Evolutionary conservation across 345 rosid species (phyloP), one percentile per base, ranked within the genome.

Genomic region (Corchorus olitorius): DNA sequence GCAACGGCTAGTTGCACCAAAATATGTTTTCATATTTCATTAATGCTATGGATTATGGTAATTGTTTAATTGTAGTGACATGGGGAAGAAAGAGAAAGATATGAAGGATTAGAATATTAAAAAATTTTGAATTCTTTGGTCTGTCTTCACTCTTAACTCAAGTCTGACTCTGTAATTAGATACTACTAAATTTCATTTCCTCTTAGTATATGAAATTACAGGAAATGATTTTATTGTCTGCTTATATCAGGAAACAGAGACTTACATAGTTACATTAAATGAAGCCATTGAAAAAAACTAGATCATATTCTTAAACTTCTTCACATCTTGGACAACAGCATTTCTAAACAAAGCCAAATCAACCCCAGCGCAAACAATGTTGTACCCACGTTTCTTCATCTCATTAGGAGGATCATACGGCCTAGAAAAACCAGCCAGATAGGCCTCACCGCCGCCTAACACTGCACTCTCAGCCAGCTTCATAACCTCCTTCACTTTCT

Each of bases 161-260:
- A 27, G 27, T 27, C 27, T 27, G 27, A 1, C 27, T 27, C 1
- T 39, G 43, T 45, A 45, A 9, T 45, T 5, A 45, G 9, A 45
- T 45, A 8, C 48, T 1, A 7, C 48, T 1, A 7, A 45, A 50
- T 14, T 50, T 50, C 13, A 13, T 50, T 50, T 50, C 4, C 54
- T 14, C 17, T 50, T 13, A 13, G 3, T 3, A 50, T 2, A 50
- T 50, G 17, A 50, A 13, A 43, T 39, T 1, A 5, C 27, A 66
- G 20, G 11, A 17, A 66, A 49, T 27, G 53, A 66, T 74, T 46
- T 76, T 65, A 39, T 68, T 76, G 11, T 63, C 22, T n/a, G 17
- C 59, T 16, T 54, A 1, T 6, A 8, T 6, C n/a, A 17, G n/a
- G 1, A 6, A 4, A 1, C 3, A 50, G 17, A n/a, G 43, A 39